Evolutionary conservation across 345 rosid species (phyloP), one percentile per base, ranked within the genome.

Genomic region (Citrus sp.): DNA sequence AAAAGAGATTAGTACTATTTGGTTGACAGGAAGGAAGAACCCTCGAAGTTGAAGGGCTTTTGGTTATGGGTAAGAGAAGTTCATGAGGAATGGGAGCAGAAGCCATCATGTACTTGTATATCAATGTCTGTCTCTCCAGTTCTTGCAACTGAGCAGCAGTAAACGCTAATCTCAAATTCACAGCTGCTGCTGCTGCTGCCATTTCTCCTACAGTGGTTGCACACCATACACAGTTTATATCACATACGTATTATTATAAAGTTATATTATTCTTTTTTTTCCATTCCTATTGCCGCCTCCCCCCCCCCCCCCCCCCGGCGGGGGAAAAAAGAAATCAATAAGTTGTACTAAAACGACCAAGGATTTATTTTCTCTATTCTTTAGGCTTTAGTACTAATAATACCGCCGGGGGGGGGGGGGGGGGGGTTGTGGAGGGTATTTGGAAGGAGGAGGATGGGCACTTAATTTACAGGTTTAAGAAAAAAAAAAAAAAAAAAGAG

Each of bases 81-180:
- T 89, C 91, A 80, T 86, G 84, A 61, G 94, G 93, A 62, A 89
- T 85, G 78, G 90, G 87, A 40, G 71, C 78, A 77, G 90, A 88
- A 24, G 87, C 87, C 90, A 78, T 74, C 87, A 91, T 74, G 88
- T 85, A 87, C 82, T 86, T 86, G 77, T 66, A 86, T 54, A 92
- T 85, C 79, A 79, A 67, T 22, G 85, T 87, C 79, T 92, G 93
- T 12, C 88, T 85, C 84, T 87, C 88, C 55, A 92, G 87, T 75
- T 92, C 92, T 82, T 85, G 86, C 87, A 84, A 82, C 83, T 90
- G 95, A 59, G 90, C 82, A 28, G 85, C 83, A 4, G 95, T 90
- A 66, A 92, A 90, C 56, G 88, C 82, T 62, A 78, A 72, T 63
- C 87, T 81, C 38, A 56, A 70, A 78, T 76, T 82, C 64, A 70